Percentiles rank a stretch among this genome's conserved stretches.
Evolutionary conservation across 139 green algal genomes (phyloP).

Genomic region (Asterochloris erici): DNA sequence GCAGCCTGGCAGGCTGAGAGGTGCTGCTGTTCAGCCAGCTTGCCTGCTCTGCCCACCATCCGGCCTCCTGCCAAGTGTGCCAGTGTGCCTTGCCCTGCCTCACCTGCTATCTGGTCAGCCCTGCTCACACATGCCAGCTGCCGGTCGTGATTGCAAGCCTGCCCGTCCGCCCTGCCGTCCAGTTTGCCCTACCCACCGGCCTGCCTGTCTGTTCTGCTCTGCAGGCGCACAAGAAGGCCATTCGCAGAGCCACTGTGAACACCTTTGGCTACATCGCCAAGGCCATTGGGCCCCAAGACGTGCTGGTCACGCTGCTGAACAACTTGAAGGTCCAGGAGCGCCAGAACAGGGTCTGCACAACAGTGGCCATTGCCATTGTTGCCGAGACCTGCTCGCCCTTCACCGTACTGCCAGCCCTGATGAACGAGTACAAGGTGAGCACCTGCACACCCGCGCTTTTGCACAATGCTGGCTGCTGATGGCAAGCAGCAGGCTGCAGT

Average conservation of each 20-base stretch:
- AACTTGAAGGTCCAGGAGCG: slow-evolving; percentile 99
- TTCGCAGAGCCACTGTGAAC: slow-evolving; percentile 95
- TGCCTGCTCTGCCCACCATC: too few species aligned
- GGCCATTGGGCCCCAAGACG: slow-evolving; percentile 96
- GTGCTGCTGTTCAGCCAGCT: too few species aligned
- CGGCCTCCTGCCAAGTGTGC: too few species aligned
- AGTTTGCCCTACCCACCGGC: not conserved
- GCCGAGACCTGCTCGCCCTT: slow-evolving; percentile 98
- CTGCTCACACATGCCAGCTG: too few species aligned
- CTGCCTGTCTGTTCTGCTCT: too few species aligned
- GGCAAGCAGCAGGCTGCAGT: too few species aligned
- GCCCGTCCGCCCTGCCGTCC: too few species aligned
- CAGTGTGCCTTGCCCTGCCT: too few species aligned
- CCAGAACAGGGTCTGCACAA: slow-evolving; percentile 98
- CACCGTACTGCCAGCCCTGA: slow-evolving; percentile 98
- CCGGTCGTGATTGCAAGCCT: too few species aligned
- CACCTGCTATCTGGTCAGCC: too few species aligned
- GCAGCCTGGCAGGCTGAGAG: too few species aligned
- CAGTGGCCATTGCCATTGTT: slow-evolving; percentile 98
- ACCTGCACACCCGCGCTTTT: not conserved
- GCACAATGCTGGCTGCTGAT: too few species aligned
- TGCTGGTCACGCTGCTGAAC: slow-evolving; percentile 98
- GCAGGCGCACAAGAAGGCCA: slow-evolving; percentile 92
- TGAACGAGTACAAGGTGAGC: slow-evolving; percentile 95
- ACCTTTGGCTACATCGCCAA: slow-evolving; percentile 99